A percentile compares a stretch with the other conserved stretches of the same genome.
These are phyloP conservation scores for Austroboletus niveus DNA, from an alignment of 1,284 basidiomycete genomes.

Conservation along the genomic window DNA sequence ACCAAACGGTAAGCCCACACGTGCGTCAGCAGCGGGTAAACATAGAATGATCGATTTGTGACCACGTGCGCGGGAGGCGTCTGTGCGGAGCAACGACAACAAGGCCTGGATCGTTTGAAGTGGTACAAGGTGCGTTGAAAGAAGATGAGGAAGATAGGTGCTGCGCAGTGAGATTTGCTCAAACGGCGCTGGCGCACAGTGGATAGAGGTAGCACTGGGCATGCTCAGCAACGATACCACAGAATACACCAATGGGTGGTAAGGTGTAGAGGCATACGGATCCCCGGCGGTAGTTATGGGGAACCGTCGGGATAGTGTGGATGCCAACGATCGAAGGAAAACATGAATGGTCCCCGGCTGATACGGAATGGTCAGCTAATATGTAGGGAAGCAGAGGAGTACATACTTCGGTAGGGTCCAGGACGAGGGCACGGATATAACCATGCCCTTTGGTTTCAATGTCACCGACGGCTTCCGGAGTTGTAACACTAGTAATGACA, in stretches of 20 bases:
- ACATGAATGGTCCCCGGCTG: conserved; percentile 68
- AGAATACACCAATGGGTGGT: conserved; percentile 67
- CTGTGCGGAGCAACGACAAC: conserved; percentile 67
- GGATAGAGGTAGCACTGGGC: conserved; percentile 31
- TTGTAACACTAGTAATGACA: conserved; percentile 73
- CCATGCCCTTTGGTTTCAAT: conserved; percentile 68
- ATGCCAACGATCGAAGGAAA: conserved; percentile 75
- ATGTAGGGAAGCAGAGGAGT: neutral
- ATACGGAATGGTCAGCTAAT: conserved; percentile 7
- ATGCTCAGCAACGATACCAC: conserved; percentile 70
- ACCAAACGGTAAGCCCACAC: conserved; percentile 70
- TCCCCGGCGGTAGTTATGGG: conserved; percentile 75
- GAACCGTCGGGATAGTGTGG: conserved; percentile 77
- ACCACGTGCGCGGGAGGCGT: conserved; percentile 49
- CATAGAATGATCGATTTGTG: conserved; percentile 69
- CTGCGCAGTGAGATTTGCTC: conserved; percentile 66
- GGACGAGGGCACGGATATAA: conserved; percentile 73
- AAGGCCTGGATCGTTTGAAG: conserved; percentile 73
- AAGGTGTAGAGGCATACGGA: conserved; percentile 63
- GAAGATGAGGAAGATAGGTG: conserved; percentile 66
- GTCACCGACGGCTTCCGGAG: conserved; percentile 56
- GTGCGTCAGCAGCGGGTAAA: conserved; percentile 64
- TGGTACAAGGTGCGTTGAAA: conserved; percentile 69
- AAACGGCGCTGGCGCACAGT: conserved; percentile 52
- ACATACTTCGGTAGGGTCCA: conserved; percentile 69